Conservation (phyloP, 2,329 filamentous ascomycete genomes). For the Aspergillus sp. region DNA sequence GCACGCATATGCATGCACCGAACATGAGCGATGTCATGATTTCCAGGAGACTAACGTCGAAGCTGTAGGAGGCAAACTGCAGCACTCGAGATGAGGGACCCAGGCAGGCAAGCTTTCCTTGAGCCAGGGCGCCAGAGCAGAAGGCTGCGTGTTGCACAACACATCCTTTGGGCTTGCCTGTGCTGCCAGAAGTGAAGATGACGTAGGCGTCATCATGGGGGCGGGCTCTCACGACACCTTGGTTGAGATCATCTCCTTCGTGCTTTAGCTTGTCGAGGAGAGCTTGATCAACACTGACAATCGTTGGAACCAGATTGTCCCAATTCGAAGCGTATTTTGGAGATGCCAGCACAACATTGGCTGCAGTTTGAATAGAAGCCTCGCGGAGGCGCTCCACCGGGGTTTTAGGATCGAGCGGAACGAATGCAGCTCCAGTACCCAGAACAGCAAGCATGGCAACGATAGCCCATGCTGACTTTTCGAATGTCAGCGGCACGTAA, state of each 20-base stretch:
- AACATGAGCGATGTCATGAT: conserved; percentile 53
- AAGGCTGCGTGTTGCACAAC: conserved; percentile 65
- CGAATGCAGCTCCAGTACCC: conserved; percentile 32
- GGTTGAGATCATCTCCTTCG: background rate
- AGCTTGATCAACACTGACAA: conserved; percentile 69
- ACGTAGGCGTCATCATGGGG: conserved; percentile 55
- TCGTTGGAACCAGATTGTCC: conserved; percentile 26
- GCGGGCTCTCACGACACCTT: background rate
- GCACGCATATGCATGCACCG: conserved; percentile 59
- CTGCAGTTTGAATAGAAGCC: conserved; percentile 23
- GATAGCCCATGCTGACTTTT: conserved; percentile 32
- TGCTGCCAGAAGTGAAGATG: conserved; percentile 82
- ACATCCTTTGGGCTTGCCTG: conserved; percentile 82
- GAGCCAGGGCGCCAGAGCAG: conserved; percentile 10
- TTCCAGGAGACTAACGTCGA: conserved; percentile 53
- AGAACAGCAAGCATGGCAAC: conserved; percentile 34
- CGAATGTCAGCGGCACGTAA: conserved; percentile 29
- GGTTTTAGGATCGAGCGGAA: conserved; percentile 33
- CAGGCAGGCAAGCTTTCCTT: conserved; percentile 26
- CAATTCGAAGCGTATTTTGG: conserved; percentile 4
- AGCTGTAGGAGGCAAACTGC: conserved; percentile 50
- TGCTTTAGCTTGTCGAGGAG: background rate
- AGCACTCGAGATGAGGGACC: conserved; percentile 30
- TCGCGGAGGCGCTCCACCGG: conserved; percentile 26
- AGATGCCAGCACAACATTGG: conserved; percentile 20